A percentile compares a stretch with the other conserved stretches of the same genome.
phyloP scores from a whole-genome alignment of 2,329 filamentous ascomycete species.

The Sporothrix euskadiensis region DNA sequence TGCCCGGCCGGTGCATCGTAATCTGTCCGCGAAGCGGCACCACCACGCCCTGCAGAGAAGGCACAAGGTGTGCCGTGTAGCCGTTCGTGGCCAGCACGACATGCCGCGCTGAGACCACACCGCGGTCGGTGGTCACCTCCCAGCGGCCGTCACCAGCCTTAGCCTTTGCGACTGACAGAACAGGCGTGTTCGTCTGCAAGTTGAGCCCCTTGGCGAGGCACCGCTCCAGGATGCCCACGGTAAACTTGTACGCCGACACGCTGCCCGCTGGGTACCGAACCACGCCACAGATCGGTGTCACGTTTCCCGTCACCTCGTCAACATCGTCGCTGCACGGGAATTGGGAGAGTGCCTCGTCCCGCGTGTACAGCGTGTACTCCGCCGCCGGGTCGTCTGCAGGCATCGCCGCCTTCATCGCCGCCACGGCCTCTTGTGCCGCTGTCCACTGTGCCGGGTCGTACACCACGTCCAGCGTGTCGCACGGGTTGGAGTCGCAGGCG shows the following conservation, averaged over 20 bases:
- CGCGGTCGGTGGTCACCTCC: conserved; percentile 47
- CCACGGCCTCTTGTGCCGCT: conserved; percentile 43
- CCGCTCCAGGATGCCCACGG: conserved; percentile 47
- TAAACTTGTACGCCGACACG: conserved; percentile 45
- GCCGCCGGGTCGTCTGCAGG: conserved; percentile 44
- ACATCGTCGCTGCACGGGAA: conserved; percentile 43
- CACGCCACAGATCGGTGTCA: conserved; percentile 44
- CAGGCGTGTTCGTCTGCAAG: conserved; percentile 55
- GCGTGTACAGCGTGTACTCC: conserved; percentile 47
- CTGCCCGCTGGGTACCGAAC: conserved; percentile 50
- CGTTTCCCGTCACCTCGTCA: conserved; percentile 35
- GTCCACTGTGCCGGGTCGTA: conserved; percentile 52
- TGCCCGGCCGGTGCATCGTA: conserved; percentile 45
- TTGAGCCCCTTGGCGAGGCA: conserved; percentile 49
- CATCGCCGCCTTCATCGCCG: conserved; percentile 49
- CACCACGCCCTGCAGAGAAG: conserved; percentile 48
- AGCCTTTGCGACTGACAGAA: conserved; percentile 29
- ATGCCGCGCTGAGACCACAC: conserved; percentile 44
- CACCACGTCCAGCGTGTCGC: conserved; percentile 59
- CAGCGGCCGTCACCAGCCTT: conserved; percentile 36
- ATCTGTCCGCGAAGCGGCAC: conserved; percentile 55
- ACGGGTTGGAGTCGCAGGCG: conserved; percentile 51
- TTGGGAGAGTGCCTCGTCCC: conserved; percentile 45
- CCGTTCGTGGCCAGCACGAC: conserved; percentile 57
- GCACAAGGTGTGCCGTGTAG: conserved; percentile 51